Percentiles rank a stretch among this genome's conserved stretches.
Conservation (phyloP, 1,139 yeast species). For the Kodamaea anthophila region DNA sequence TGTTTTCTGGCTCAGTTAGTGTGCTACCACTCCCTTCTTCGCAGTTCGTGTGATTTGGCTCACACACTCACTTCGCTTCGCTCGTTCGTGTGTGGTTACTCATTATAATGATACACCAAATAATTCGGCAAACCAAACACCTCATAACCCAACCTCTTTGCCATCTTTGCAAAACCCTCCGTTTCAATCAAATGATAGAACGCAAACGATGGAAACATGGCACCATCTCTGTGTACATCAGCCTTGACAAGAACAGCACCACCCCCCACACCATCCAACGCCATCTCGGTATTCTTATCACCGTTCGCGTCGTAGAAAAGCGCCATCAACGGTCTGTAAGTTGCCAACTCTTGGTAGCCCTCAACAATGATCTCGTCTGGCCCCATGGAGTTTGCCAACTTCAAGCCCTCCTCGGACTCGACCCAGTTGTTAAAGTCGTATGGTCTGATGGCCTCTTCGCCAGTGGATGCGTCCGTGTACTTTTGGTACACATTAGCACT, state of each 20-base stretch:
- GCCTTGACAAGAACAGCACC: slow-evolving; percentile 94
- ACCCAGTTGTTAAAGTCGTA: slow-evolving; percentile 97
- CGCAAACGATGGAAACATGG: slow-evolving; percentile 98
- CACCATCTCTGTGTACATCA: slow-evolving; percentile 97
- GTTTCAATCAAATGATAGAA: slow-evolving; percentile 95
- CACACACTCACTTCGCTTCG: too few species aligned
- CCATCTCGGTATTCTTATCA: slow-evolving; percentile 58
- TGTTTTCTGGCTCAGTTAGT: too few species aligned
- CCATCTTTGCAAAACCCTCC: slow-evolving; percentile 98
- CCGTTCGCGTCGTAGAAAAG: slow-evolving; percentile 67
- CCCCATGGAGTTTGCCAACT: slow-evolving; percentile 60
- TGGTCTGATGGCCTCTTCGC: slow-evolving; percentile 64
- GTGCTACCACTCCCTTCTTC: too few species aligned
- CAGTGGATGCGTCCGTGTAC: slow-evolving; percentile 52
- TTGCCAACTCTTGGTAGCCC: slow-evolving; percentile 87
- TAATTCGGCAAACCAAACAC: slow-evolving; percentile 92
- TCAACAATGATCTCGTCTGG: slow-evolving; percentile 93
- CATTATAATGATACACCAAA: slow-evolving; percentile 80
- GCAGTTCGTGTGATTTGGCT: too few species aligned
- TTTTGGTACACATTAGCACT: slow-evolving; percentile 93
- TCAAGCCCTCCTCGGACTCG: slow-evolving; percentile 80
- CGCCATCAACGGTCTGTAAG: slow-evolving; percentile 95
- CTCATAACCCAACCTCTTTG: slow-evolving; percentile 85
- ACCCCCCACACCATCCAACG: slow-evolving; percentile 95
- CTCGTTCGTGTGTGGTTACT: too few species aligned